These are phyloP conservation scores for Cladosporium sp. DNA, from an alignment of 2,329 filamentous ascomycete genomes.

Conservation along the genomic window DNA sequence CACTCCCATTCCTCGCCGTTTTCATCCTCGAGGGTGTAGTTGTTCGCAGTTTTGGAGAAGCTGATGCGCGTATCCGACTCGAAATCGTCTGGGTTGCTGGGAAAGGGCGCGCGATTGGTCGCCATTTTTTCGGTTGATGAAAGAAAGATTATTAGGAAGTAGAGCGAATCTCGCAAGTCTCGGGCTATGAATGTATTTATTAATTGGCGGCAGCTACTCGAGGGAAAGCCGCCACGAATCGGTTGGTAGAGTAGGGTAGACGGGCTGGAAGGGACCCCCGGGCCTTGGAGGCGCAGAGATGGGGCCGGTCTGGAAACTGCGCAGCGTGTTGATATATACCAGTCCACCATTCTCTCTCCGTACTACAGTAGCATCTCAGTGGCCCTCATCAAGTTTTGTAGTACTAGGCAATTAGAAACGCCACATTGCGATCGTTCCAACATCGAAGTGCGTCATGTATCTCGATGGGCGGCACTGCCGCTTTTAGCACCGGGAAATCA, in stretches of 20 bases:
- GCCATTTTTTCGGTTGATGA: conserved; percentile 23
- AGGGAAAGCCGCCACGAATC: not conserved
- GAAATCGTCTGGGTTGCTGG: conserved; percentile 66
- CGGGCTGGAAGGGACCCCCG: too few species aligned
- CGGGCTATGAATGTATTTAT: not conserved
- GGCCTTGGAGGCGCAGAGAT: not conserved
- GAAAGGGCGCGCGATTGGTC: conserved; percentile 44
- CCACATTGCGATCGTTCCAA: too few species aligned
- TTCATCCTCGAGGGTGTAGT: conserved; percentile 78
- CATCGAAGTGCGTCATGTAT: too few species aligned
- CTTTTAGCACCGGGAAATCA: too few species aligned
- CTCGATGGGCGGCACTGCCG: too few species aligned
- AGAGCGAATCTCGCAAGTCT: not conserved
- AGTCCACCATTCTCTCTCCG: not conserved
- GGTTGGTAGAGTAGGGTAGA: not conserved
- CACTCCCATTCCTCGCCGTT: conserved; percentile 86
- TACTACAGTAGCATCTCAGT: too few species aligned
- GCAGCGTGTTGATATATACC: not conserved
- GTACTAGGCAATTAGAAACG: too few species aligned
- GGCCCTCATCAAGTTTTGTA: too few species aligned
- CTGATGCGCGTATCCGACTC: conserved; percentile 79
- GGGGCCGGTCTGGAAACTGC: not conserved
- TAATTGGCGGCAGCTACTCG: not conserved
- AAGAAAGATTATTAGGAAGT: not conserved
- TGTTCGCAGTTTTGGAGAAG: conserved; percentile 75